Percentiles rank a stretch among this genome's conserved stretches.
Evolutionary conservation across 352 stramenopile species (phyloP).

Genomic region (Pythium biforme): DNA sequence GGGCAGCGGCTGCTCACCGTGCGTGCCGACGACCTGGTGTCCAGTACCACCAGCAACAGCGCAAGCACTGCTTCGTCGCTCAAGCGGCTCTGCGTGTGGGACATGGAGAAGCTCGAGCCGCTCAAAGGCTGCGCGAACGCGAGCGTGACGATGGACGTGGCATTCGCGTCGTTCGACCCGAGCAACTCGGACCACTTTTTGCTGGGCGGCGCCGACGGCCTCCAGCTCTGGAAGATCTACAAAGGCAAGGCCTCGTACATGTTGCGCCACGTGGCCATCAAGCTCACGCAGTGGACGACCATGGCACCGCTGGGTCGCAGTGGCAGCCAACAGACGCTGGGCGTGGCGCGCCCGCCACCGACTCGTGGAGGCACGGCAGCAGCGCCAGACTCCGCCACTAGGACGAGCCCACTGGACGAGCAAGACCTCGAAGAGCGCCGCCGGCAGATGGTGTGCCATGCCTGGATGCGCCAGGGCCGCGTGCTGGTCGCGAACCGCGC

Average conservation of each 20-base stretch:
- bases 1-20: constrained; percentile 56
- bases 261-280: constrained; percentile 27
- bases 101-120: constrained; percentile 47
- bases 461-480: constrained; percentile 49
- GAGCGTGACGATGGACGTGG: constrained; percentile 27
- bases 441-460: constrained; percentile 47
- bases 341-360: not conserved
- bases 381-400: not conserved
- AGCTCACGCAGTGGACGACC: constrained; percentile 20
- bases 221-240: constrained; percentile 77
- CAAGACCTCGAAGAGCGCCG: constrained; percentile 54
- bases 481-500: constrained; percentile 52
- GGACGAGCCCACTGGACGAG: not conserved
- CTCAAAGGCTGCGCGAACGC: constrained; percentile 47
- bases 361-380: constrained; percentile 12
- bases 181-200: constrained; percentile 57
- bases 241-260: constrained; percentile 26
- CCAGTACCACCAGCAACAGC: too few species aligned
- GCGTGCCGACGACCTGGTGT: constrained; percentile 25
- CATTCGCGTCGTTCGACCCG: constrained; percentile 76
- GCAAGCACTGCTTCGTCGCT: not conserved
- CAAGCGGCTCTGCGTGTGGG: constrained; percentile 58
- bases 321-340: not conserved
- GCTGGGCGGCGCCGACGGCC: constrained; percentile 53
- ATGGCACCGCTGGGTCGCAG: constrained; percentile 6